Base-by-base conservation (phyloP, 352 stramenopile genomes). In the Globisporangium mamillatum region DNA sequence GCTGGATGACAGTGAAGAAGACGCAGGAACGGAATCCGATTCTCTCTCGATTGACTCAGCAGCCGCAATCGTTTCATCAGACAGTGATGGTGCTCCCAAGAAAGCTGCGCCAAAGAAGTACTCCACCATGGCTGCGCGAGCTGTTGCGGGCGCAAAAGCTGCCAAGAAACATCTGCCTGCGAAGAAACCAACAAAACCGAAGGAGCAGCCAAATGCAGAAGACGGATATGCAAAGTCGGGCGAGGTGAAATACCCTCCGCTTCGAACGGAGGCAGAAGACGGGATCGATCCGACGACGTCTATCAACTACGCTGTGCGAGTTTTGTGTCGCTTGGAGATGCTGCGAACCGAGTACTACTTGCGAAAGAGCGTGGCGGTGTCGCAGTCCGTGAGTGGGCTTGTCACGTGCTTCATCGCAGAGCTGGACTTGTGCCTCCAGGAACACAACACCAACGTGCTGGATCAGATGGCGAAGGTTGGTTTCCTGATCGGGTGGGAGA, bases 401-500 rank as follows among this genome's bases (percentile, higher is more conserved):
- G 85, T 95, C 22, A 89, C 88, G 9, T 88, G 85, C 66, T 95
- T 97, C 62, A 71, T 92, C 50, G 74, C 83, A 0, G 86, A 92
- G 67, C 70, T 97, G 8, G 89, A 95, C 36, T 59, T 95, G 56
- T 90, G 80, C 38, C 67, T 96, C 0, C 82, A 88, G 18, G 78
- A 91, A 63, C 59, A 73, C 55, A 86, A 91, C 64, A 55, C 72
- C 0, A 74, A 79, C 22, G 85, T 91, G 48, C 69, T 97, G 29
- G 77, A 89, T 69, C 88, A 94, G 69, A 75, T 93, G 63, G 81
- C 79, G 0, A 68, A 70, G 25, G 75, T 92, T n/a, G 89, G 89
- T 0, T 97, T 97, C 63, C 68, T 98, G 9, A 89, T 98, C 53
- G 94, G 91, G 22, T 98, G 97, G 86, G 95, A 99, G 76, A 97